Evolutionary conservation across 257 asterid genomes (phyloP), one percentile per base, ranked within the genome.

Genomic region (Voacanga thouarsii): DNA sequence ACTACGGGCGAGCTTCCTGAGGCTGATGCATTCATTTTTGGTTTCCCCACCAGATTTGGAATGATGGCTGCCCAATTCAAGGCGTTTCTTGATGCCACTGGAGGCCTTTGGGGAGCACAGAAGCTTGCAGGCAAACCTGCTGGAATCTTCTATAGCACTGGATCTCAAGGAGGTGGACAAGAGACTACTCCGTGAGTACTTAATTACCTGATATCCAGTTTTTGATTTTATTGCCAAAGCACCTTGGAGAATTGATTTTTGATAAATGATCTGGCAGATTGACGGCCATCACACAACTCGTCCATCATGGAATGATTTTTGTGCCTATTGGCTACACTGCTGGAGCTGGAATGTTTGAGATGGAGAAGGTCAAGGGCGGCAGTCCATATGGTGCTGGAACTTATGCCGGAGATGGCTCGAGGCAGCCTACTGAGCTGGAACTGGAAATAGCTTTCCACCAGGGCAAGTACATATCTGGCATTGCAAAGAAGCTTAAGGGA

Each of bases 281-380:
- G 91, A 90, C 90, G 6, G 88, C 96, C 21, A 80, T 90, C 60
- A 90, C 91, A 23, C 96, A 86, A 81, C 91, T 89, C 14, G 92
- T 59, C 71, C 91, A 90, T 83, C 93, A 88, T 5, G 92, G 96
- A 45, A 84, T 88, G 91, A 87, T 90, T 56, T 90, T 86, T 28
- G 92, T 90, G 30, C 96, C 89, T 6, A 87, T 90, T 63, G 95
- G 92, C 37, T 90, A 87, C 83, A 87, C 95, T 0, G 84, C 87
- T n/a, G 95, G 91, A 72, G 88, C 90, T 1, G 89, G 86, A 28
- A 90, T 90, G 94, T 88, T 87, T 33, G 92, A 87, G 74, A 87
- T 90, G 85, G 89, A 84, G 45, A 24, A 82, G 74, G 60, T 85
- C 5, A 82, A 80, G 72, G 86, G 88, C 55, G 88, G 88, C 39